Evolutionary conservation across 495 filamentous ascomycete genomes (phyloP).

Genomic region (Penicillium canariense): DNA sequence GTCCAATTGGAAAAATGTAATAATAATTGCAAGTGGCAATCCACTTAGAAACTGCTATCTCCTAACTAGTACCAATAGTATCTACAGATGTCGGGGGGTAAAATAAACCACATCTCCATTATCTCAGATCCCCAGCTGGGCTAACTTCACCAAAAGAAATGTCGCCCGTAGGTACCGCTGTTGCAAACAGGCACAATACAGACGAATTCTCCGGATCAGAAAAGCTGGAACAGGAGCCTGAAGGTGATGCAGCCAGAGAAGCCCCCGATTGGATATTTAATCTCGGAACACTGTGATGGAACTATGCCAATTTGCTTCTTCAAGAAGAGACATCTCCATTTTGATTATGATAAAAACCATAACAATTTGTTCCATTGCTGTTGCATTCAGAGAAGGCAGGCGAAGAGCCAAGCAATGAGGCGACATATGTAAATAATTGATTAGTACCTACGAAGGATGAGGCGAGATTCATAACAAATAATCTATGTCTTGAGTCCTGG

Average conservation of each 20-base stretch:
- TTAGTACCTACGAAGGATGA: neutral
- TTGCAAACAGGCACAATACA: slow-evolving; percentile 18
- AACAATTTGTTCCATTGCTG: slow-evolving; percentile 11
- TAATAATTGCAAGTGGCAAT: no score
- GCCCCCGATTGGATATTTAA: slow-evolving; percentile 6
- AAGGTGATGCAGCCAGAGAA: slow-evolving; percentile 29
- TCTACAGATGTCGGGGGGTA: slow-evolving; percentile 17
- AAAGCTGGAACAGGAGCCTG: neutral
- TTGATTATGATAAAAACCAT: slow-evolving; percentile 1
- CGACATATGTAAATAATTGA: no score
- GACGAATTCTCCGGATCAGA: neutral
- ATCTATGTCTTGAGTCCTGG: slow-evolving; percentile 5
- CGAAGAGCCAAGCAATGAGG: neutral
- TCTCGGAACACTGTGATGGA: slow-evolving; percentile 21
- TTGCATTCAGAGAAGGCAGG: neutral
- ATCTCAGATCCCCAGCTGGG: slow-evolving; percentile 1
- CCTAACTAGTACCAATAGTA: neutral
- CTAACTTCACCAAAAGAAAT: neutral
- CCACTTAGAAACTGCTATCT: neutral
- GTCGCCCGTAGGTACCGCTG: slow-evolving; percentile 21
- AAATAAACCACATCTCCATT: slow-evolving; percentile 28
- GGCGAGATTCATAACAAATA: neutral
- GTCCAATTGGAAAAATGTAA: no score
- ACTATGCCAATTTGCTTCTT: slow-evolving; percentile 13
- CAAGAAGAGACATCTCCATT: slow-evolving; percentile 16